These are phyloP conservation scores for Aspergillus chevalieri DNA, from an alignment of 2,329 filamentous ascomycete species.

Conservation along the genomic window DNA sequence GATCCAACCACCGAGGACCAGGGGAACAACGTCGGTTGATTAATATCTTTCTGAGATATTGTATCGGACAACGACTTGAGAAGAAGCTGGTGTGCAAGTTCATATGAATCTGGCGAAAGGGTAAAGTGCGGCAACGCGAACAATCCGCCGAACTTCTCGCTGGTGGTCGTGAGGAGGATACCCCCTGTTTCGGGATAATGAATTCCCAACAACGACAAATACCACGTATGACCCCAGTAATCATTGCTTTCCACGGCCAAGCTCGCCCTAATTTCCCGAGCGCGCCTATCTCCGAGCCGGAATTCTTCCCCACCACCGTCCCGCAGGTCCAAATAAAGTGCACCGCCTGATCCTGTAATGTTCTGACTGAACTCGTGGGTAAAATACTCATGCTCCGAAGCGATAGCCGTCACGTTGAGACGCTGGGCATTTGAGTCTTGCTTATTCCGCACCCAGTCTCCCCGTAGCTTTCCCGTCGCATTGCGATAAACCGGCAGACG, in stretches of 20 bases:
- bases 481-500: slow-evolving; percentile 65
- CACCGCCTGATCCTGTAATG: slow-evolving; percentile 66
- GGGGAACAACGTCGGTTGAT: slow-evolving; percentile 54
- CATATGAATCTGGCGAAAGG: slow-evolving; percentile 51
- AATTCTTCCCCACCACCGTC: slow-evolving; percentile 42
- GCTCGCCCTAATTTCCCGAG: slow-evolving; percentile 64
- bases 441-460: slow-evolving; percentile 63
- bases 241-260: slow-evolving; percentile 67
- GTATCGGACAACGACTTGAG: slow-evolving; percentile 65
- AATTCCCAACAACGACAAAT: slow-evolving; percentile 72
- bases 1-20: slow-evolving; percentile 66
- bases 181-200: slow-evolving; percentile 79
- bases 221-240: slow-evolving; percentile 66
- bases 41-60: slow-evolving; percentile 58
- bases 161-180: slow-evolving; percentile 78
- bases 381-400: slow-evolving; percentile 61
- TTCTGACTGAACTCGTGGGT: slow-evolving; percentile 68
- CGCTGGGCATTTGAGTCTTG: slow-evolving; percentile 46
- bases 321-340: slow-evolving; percentile 62
- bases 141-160: slow-evolving; percentile 88
- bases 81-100: slow-evolving; percentile 58
- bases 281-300: slow-evolving; percentile 43
- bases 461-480: slow-evolving; percentile 67
- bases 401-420: slow-evolving; percentile 60
- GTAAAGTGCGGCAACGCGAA: slow-evolving; percentile 82